Conservation (phyloP, 1,284 basidiomycete species). For the Fomitopsis schrenkii region DNA sequence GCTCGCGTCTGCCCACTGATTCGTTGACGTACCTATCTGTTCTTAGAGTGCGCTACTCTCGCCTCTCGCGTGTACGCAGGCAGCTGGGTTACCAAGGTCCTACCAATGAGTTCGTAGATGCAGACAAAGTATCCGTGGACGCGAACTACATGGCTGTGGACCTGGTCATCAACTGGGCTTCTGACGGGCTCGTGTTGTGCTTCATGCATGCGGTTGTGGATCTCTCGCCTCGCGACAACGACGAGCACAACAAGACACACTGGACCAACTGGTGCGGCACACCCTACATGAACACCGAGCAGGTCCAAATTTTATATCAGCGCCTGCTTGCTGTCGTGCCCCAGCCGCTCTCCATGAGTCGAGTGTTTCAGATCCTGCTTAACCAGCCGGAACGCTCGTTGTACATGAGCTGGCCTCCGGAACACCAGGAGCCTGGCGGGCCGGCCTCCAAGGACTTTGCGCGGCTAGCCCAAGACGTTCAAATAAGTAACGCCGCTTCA, state of each 20-base stretch:
- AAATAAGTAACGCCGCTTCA: slow-evolving; percentile 49
- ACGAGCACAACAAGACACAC: slow-evolving; percentile 67
- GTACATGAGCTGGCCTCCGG: slow-evolving; percentile 87
- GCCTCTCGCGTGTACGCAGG: slow-evolving; percentile 66
- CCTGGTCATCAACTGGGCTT: slow-evolving; percentile 93
- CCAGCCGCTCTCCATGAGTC: slow-evolving; percentile 43
- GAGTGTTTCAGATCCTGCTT: slow-evolving; percentile 82
- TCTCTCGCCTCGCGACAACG: slow-evolving; percentile 78
- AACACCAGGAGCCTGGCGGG: slow-evolving; percentile 43
- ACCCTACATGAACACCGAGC: slow-evolving; percentile 48
- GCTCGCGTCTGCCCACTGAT: slow-evolving; percentile 1
- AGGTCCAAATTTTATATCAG: slow-evolving; percentile 55
- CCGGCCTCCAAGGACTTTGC: slow-evolving; percentile 83
- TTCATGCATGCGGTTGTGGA: slow-evolving; percentile 91
- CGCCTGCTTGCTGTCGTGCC: slow-evolving; percentile 52
- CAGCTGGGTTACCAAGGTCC: slow-evolving; percentile 60
- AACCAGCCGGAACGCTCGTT: slow-evolving; percentile 51
- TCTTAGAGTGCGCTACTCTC: slow-evolving; percentile 68
- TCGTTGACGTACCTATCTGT: slow-evolving; percentile 16
- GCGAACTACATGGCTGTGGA: slow-evolving; percentile 85
- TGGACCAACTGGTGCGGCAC: slow-evolving; percentile 98
- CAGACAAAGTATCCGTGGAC: slow-evolving; percentile 69
- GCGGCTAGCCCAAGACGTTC: slow-evolving; percentile 75
- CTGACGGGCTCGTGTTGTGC: slow-evolving; percentile 86
- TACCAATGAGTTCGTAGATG: slow-evolving; percentile 52